Evolutionary conservation across 768 basidiomycete species (phyloP).

Genomic region (Suillus americanus): DNA sequence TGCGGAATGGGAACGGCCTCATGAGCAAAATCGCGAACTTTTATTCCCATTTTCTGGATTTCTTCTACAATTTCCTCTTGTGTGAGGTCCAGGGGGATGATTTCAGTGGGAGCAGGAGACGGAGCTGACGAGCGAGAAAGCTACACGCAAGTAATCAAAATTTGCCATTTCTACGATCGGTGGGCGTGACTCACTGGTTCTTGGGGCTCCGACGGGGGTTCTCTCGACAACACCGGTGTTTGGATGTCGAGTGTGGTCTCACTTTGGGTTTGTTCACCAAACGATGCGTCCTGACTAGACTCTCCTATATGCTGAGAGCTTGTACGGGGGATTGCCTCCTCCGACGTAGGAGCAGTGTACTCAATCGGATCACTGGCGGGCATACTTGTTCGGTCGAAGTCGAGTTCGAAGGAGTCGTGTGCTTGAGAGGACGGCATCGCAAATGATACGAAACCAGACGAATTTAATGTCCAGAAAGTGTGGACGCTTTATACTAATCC

Average conservation of each 20-base stretch:
- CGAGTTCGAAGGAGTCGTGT: slow-evolving; percentile 22
- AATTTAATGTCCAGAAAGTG: neutral
- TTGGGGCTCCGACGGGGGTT: slow-evolving; percentile 17
- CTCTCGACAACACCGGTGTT: slow-evolving; percentile 8
- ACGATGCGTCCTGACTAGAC: slow-evolving; percentile 22
- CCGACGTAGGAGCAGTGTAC: slow-evolving; percentile 7
- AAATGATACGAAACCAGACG: too few species aligned
- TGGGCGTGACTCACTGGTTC: slow-evolving; percentile 22
- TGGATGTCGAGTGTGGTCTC: slow-evolving; percentile 16
- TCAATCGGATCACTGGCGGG: slow-evolving; percentile 12
- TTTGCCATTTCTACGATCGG: neutral
- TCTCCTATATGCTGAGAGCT: slow-evolving; percentile 25
- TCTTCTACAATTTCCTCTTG: slow-evolving; percentile 34
- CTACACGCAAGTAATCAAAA: slow-evolving; percentile 8
- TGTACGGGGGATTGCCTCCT: slow-evolving; percentile 16
- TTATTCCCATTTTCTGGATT: slow-evolving; percentile 28
- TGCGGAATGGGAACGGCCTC: slow-evolving; percentile 20
- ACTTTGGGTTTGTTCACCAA: slow-evolving; percentile 25
- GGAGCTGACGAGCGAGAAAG: slow-evolving; percentile 22
- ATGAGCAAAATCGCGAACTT: slow-evolving; percentile 32
- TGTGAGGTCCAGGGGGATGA: slow-evolving; percentile 32
- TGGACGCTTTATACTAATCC: neutral
- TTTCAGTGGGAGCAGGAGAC: slow-evolving; percentile 33
- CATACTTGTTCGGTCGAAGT: slow-evolving; percentile 16
- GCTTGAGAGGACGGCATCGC: slow-evolving; percentile 3